phyloP scores from a whole-genome alignment of 169 alveolate genomes.

The Plasmodium vivax region DNA sequence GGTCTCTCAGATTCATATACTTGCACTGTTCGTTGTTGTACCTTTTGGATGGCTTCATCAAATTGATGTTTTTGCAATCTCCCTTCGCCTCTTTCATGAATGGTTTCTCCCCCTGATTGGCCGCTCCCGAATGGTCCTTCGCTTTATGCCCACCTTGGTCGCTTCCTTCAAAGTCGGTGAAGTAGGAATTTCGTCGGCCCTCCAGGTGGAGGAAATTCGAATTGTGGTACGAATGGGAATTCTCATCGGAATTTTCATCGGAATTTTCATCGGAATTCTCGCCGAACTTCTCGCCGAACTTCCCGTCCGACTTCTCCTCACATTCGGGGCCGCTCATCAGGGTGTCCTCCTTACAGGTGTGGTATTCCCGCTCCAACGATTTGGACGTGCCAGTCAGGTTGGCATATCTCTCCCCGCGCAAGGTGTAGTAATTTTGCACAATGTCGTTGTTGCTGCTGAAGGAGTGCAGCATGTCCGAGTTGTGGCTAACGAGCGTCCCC shows the following conservation, averaged over 20 bases:
- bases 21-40: slow-evolving; percentile 11
- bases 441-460: slow-evolving; percentile 11
- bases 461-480: slow-evolving; percentile 10
- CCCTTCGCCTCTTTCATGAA: neutral
- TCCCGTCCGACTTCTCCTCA: neutral
- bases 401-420: neutral
- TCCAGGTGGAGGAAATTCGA: neutral
- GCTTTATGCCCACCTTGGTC: neutral
- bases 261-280: neutral
- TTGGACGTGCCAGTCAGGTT: neutral
- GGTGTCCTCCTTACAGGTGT: slow-evolving; percentile 16
- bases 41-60: neutral
- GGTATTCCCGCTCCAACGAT: neutral
- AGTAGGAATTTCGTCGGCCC: neutral
- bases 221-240: neutral
- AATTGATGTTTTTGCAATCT: neutral
- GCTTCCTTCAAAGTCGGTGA: neutral
- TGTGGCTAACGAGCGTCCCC: neutral
- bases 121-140: neutral
- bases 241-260: neutral
- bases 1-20: slow-evolving; percentile 45
- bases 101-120: neutral
- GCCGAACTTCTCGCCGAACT: too few species aligned
- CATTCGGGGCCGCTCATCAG: neutral
- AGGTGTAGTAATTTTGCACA: neutral